Evolutionary conservation across 2,329 filamentous ascomycete genomes (phyloP).

Genomic region (Apiospora koreana): DNA sequence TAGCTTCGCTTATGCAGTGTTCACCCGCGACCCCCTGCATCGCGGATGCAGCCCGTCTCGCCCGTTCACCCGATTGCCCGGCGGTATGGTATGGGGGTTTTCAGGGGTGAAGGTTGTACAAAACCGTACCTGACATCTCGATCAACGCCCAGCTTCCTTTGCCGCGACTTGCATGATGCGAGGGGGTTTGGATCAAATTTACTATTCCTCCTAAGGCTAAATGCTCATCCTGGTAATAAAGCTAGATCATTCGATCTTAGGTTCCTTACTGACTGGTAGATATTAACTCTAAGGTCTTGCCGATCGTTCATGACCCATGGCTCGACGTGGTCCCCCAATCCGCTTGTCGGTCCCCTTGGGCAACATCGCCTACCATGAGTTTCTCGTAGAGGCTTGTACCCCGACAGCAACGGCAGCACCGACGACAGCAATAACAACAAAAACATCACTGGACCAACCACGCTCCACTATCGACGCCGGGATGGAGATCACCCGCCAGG

Average conservation of each 20-base stretch:
- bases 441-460: neutral
- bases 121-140: neutral
- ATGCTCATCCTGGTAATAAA: neutral
- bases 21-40: neutral
- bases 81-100: neutral
- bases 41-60: neutral
- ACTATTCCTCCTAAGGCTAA: neutral
- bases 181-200: neutral
- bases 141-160: neutral
- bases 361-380: neutral
- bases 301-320: neutral
- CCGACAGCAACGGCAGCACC: neutral
- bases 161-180: neutral
- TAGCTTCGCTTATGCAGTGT: conserved; percentile 9
- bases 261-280: neutral
- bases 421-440: neutral
- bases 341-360: neutral
- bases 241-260: neutral
- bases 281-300: neutral
- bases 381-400: neutral
- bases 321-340: neutral
- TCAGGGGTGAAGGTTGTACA: neutral
- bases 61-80: neutral
- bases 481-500: neutral
- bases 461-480: neutral